A percentile compares a stretch with the other conserved stretches of the same genome.
phyloP scores from a whole-genome alignment of 768 basidiomycete genomes.

The Calocybe indica region DNA sequence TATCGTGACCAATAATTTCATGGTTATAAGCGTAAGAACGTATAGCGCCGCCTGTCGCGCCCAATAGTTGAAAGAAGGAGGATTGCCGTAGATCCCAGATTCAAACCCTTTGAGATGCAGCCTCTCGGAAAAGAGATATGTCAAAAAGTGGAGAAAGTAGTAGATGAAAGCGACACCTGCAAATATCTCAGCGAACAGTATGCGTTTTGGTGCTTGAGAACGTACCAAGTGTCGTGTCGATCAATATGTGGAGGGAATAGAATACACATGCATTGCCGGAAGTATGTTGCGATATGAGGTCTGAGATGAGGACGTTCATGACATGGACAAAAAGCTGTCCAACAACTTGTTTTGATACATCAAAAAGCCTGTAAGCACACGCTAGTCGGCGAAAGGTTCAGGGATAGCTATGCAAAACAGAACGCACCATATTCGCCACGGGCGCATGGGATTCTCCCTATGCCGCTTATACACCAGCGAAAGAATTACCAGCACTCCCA shows the following conservation, averaged over 20 bases:
- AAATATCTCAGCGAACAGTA: background rate
- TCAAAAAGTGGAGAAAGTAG: conserved; percentile 57
- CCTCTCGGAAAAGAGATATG: conserved; percentile 57
- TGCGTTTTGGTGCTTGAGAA: background rate
- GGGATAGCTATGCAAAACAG: background rate
- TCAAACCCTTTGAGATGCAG: conserved; percentile 70
- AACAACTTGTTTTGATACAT: conserved; percentile 87
- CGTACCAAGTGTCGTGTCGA: conserved; percentile 89
- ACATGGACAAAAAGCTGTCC: conserved; percentile 82
- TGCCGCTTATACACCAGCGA: conserved; percentile 88
- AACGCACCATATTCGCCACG: conserved; percentile 88
- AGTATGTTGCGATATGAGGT: conserved; percentile 61
- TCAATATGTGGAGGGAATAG: conserved; percentile 89
- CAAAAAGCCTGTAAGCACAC: conserved; percentile 64
- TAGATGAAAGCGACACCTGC: conserved; percentile 84
- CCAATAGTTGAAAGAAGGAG: conserved; percentile 73
- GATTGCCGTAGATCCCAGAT: conserved; percentile 85
- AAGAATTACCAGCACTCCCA: conserved; percentile 88
- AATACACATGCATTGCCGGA: conserved; percentile 83
- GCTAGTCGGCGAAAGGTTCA: conserved; percentile 6
- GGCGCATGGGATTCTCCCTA: conserved; percentile 76
- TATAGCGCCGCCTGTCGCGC: conserved; percentile 76
- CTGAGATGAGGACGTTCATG: conserved; percentile 74
- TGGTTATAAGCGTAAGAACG: conserved; percentile 69
- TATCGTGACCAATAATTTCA: conserved; percentile 88